Conservation (phyloP, 2,329 filamentous ascomycete genomes). For the Lecanicillium sp. region DNA sequence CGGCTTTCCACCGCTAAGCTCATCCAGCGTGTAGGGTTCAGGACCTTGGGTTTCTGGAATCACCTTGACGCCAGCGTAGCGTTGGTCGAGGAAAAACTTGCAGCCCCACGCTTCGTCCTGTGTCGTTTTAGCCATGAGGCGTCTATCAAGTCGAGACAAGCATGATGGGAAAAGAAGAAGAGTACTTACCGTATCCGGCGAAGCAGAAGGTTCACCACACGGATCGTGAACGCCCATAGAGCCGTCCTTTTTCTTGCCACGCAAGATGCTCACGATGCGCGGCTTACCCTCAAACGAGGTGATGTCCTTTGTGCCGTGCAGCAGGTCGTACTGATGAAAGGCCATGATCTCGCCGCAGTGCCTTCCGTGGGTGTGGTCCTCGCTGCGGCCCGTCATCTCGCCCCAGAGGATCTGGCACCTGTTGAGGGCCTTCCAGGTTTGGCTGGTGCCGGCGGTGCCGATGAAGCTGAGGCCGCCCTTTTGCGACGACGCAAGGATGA, state of each 20-base stretch:
- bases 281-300: not conserved
- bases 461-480: constrained; percentile 6
- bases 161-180: not conserved
- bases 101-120: not conserved
- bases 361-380: constrained; percentile 3
- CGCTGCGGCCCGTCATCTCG: not conserved
- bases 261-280: not conserved
- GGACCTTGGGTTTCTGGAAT: not conserved
- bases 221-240: not conserved
- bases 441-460: not conserved
- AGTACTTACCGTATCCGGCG: not conserved
- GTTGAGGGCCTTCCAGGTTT: not conserved
- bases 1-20: not conserved
- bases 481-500: constrained; percentile 10
- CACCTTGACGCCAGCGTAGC: not conserved
- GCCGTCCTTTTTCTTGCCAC: not conserved
- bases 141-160: not conserved
- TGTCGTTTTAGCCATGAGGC: not conserved
- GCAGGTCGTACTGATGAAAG: constrained; percentile 7
- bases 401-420: not conserved
- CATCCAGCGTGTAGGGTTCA: not conserved
- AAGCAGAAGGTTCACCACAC: no score
- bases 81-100: not conserved
- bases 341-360: constrained; percentile 13
- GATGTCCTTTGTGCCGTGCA: not conserved